Percentiles rank a stretch among this genome's conserved stretches.
Conservation (phyloP, 768 basidiomycete genomes). For the Trametes coccinea region DNA sequence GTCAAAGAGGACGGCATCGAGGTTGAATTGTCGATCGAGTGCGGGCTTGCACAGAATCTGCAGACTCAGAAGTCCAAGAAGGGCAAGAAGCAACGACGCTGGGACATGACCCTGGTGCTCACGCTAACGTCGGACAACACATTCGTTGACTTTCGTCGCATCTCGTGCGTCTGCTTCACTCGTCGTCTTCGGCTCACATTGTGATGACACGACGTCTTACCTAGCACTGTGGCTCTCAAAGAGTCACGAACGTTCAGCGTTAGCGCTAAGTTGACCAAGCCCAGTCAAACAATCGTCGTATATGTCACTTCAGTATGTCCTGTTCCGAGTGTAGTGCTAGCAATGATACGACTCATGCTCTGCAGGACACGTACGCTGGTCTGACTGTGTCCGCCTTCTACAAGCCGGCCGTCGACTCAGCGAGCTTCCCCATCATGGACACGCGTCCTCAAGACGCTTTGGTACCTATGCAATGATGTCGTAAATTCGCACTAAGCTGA, state of each 20-base stretch:
- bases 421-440: constrained; percentile 64
- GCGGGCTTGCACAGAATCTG: constrained; percentile 45
- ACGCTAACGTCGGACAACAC: constrained; percentile 74
- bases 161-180: constrained; percentile 49
- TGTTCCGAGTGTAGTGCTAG: no score
- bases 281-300: constrained; percentile 68
- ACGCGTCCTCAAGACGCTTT: constrained; percentile 68
- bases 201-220: neutral
- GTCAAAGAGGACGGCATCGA: constrained; percentile 52
- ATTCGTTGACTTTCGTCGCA: constrained; percentile 79
- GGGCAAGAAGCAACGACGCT: constrained; percentile 47
- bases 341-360: constrained; percentile 6
- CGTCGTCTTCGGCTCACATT: neutral
- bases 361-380: constrained; percentile 76
- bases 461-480: constrained; percentile 35
- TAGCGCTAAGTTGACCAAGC: constrained; percentile 61
- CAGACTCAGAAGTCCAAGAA: constrained; percentile 33
- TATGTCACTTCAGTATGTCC: constrained; percentile 60
- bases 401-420: constrained; percentile 54
- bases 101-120: constrained; percentile 70
- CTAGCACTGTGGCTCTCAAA: constrained; percentile 68
- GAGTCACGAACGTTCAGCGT: constrained; percentile 62
- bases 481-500: no score
- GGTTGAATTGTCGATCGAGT: constrained; percentile 57
- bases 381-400: constrained; percentile 52